Base-by-base conservation (phyloP, 768 basidiomycete genomes). In the Lactifluus volemus region DNA sequence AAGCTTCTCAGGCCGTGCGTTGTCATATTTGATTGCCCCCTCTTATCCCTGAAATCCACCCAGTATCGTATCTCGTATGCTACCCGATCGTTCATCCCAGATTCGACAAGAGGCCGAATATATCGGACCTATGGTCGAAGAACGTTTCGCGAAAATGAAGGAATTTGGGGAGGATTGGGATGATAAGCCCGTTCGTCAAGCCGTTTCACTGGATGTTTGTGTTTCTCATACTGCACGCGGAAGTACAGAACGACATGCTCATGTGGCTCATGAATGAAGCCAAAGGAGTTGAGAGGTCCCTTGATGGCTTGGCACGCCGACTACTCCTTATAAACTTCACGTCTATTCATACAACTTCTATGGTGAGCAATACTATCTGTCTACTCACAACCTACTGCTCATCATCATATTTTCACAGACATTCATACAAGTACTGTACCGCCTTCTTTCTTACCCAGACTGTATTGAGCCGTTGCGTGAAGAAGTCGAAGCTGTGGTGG, bases 261-360 rank as follows among this genome's bases (percentile, higher is more conserved):
- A 73, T 72, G 44, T 82, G 80, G 80, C 64, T 80, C 7, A 67
- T 81, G 44, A 77, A 76, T 38, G 68, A 69, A 14, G 76, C 76
- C 0, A 50, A 68, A 30, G 73, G 68, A 29, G 49, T 69, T 4
- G 71, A 75, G 55, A 67, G 70, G 19, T 71, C 70, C 0, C 56
- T 73, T 9, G 66, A 65, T 19, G 70, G 74, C 34, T 65, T 79
- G 8, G 70, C 72, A 9, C 55, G 59, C 4, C 61, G 65, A 19
- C 44, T 74, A 5, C 60, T 74, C 10, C 14, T 58, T 15, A 48
- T 72, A 30, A 76, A 75, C 63, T 73, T 77, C 62, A 71, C 73
- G 1, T 71, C 72, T 5, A 75, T 73, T 11, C 73, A 76, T 55
- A 69, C 73, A 2, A 67, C 68, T 0, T 64, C 71, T 0, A 63